Evolutionary conservation across 441 rosid species (phyloP), one percentile per base, ranked within the genome.

Genomic region (Aleurites moluccanus): DNA sequence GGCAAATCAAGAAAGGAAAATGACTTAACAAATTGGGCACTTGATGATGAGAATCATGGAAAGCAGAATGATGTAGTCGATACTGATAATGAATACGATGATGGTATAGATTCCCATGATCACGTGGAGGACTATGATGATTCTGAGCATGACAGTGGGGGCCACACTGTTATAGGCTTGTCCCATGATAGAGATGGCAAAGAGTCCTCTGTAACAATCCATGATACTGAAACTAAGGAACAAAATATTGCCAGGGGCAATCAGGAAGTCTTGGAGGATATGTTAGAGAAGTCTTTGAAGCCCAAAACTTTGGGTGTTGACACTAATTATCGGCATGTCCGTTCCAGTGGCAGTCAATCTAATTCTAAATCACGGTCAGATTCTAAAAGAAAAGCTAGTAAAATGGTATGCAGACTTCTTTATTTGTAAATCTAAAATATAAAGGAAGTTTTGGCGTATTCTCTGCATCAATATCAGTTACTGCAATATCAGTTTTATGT

Each of bases 311-410:
- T 52, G 6, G 85, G 72, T 70, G 62, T 67, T 52, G 77, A 44
- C 25, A 55, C 30, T 67, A 79, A 73, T 73, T 74, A 80, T 64
- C 80, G 25, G 10, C 76, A 42, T 70, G 76, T 35, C 38, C 67
- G 63, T 55, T 64, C 53, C 62, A 67, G 30, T 30, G 81, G 83
- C 78, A 81, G 78, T 60, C 89, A 83, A 76, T 80, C 88, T 42
- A 75, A 83, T 66, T 85, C 82, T 85, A 77, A 73, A 79, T 75
- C 89, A 25, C 79, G 72, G 30, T 75, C 86, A 69, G 88, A 82
- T 64, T 64, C 88, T 9, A 93, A 85, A 81, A 87, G 80, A 80
- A 93, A 81, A 84, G 20, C 89, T 56, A 89, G 81, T 71, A 93
- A 92, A 89, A 87, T 62, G 97, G 99, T 93, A 91, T 18, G 77